Evolutionary conservation across 176 grass and related monocot genomes (phyloP).

Genomic region (Elymus sibiricus): DNA sequence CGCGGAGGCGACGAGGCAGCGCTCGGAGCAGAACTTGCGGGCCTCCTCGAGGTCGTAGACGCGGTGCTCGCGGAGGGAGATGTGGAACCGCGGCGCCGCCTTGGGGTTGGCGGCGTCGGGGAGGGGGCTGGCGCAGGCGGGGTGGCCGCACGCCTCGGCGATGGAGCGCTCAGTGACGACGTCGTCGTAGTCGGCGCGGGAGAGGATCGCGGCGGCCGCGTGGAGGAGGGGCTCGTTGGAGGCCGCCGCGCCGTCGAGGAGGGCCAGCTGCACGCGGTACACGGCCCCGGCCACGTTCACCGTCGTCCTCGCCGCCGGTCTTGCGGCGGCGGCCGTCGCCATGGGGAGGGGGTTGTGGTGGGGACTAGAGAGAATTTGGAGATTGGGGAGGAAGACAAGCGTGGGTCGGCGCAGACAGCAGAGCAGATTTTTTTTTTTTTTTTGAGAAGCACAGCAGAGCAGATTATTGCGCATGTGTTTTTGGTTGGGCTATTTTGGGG

Average conservation of each 20-base stretch:
- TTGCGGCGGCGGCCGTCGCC: neutral
- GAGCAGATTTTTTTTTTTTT: neutral
- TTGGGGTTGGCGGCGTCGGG: neutral
- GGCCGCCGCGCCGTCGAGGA: constrained; percentile 49
- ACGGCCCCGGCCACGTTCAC: constrained; percentile 39
- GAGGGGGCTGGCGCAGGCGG: constrained; percentile 39
- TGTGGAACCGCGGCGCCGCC: constrained; percentile 41
- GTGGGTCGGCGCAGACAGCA: neutral
- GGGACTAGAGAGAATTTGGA: neutral
- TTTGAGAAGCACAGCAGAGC: too few relatives aligned
- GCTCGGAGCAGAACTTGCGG: constrained; percentile 72
- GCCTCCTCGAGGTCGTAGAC: constrained; percentile 91
- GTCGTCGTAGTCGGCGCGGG: constrained; percentile 71
- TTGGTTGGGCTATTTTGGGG: too few relatives aligned
- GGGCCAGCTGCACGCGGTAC: constrained; percentile 50
- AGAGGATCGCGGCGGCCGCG: constrained; percentile 47
- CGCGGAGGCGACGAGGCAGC: constrained; percentile 55
- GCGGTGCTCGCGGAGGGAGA: constrained; percentile 84
- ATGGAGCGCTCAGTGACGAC: constrained; percentile 78
- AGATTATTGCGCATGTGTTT: too few relatives aligned
- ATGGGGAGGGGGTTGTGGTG: neutral
- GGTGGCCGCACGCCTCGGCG: constrained; percentile 45
- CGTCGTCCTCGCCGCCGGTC: neutral
- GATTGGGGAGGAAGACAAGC: neutral
- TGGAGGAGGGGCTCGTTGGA: constrained; percentile 44